Evolutionary conservation across 2,329 filamentous ascomycete genomes (phyloP), one percentile per base, ranked within the genome.

Genomic region (Pseudonectria buxi): DNA sequence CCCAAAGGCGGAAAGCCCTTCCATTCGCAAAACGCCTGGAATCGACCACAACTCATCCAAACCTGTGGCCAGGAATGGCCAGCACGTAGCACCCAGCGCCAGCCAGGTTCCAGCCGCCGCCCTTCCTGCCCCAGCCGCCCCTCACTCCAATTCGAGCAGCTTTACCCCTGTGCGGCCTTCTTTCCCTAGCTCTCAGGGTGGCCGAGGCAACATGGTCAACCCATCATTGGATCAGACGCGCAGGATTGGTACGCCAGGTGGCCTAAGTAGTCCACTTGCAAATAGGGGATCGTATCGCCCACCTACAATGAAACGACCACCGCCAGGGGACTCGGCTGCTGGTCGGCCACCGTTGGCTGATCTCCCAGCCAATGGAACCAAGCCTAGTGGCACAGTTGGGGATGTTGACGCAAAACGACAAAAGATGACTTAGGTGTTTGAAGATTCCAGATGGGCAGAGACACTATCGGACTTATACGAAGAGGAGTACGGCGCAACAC

Each of bases 1-100:
- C 49, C 83, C 83, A 3, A 79, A 79, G 39, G 72, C 78, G 6
- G 83, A 89, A 51, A 86, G 81, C 42, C 88, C 89, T 0, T 92
- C 88, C 1, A 88, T 95, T 54, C 78, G 86, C 42, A 89, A 90
- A 56, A 95, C 90, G 1, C 83, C 84, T 0, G 89, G 89, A 3
- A 74, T 95, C 26, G 87, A 95, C 52, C 86, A 94, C 54, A 78
- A 66, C 14, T 81, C 77, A 33, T 89, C 84, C 4, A 81, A 82
- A 34, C 86, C 88, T 0, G 64, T 95, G 2, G 73, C 72, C 4
- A 74, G 72, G 43, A 70, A 67, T 30, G 63, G 69, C 0, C 67
- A 74, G 43, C 74, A 79, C 39, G 64, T 77, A 1, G 56, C 69
- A 1, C 67, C 70, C 2, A 30, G 53, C n/a, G 51, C 37, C 44